These are phyloP conservation scores for Ascochyta pisi DNA, from an alignment of 2,329 filamentous ascomycete genomes.

Conservation along the genomic window DNA sequence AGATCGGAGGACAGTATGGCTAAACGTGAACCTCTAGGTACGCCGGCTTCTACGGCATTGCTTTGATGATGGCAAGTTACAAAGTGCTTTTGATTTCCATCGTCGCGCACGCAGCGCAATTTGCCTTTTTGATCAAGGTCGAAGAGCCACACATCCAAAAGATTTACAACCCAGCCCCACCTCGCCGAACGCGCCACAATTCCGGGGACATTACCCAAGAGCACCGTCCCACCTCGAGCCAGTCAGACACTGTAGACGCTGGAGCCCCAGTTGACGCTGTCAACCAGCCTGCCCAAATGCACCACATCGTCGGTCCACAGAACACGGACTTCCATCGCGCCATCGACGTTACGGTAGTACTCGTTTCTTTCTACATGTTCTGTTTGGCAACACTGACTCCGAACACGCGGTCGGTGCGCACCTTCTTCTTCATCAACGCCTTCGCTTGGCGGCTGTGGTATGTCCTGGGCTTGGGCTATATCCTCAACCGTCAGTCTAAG, in stretches of 20 bases:
- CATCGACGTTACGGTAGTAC: conserved; percentile 80
- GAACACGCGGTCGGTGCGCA: conserved; percentile 75
- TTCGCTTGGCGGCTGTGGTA: conserved; percentile 90
- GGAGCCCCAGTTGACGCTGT: conserved; percentile 51
- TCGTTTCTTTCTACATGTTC: conserved; percentile 78
- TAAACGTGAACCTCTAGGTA: conserved; percentile 65
- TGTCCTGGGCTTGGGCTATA: conserved; percentile 81
- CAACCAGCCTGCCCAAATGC: conserved; percentile 70
- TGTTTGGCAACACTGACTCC: conserved; percentile 78
- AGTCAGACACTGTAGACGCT: conserved; percentile 48
- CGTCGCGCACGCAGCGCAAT: conserved; percentile 90
- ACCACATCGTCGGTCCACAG: conserved; percentile 80
- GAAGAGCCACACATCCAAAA: conserved; percentile 99
- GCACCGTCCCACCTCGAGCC: conserved; percentile 46
- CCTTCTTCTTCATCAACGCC: conserved; percentile 82
- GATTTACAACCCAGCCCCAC: conserved; percentile 90
- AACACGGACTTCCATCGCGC: conserved; percentile 90
- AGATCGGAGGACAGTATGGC: background rate
- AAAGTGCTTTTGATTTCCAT: conserved; percentile 97
- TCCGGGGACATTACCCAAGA: conserved; percentile 49
- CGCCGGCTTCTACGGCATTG: conserved; percentile 97
- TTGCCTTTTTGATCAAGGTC: conserved; percentile 87
- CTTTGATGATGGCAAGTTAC: conserved; percentile 97
- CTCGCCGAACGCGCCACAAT: conserved; percentile 66
- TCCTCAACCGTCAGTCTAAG: conserved; percentile 85